A percentile compares a stretch with the other conserved stretches of the same genome.
These are phyloP conservation scores for Lepidium aucheri DNA, from an alignment of 345 rosid species.

Conservation along the genomic window DNA sequence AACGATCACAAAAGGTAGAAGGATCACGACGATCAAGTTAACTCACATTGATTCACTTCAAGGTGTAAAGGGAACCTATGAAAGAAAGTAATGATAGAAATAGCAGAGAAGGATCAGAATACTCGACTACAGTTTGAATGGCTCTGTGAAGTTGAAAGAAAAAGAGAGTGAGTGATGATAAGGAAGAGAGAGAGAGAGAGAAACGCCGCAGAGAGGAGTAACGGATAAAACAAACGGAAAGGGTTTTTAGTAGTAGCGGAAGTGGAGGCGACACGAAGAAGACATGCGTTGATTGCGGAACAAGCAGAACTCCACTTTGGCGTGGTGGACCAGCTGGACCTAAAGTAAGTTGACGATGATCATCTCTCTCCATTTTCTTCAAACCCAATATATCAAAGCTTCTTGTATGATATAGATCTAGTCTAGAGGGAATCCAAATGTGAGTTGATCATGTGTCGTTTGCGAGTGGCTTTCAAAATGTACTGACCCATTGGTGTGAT, in stretches of 20 bases:
- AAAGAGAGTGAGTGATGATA: constrained; percentile 7
- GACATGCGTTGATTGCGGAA: no score
- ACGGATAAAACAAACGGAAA: constrained; percentile 30
- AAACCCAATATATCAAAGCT: no score
- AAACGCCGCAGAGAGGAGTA: constrained; percentile 23
- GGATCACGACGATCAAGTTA: neutral
- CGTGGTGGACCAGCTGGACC: no score
- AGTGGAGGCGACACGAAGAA: constrained; percentile 29
- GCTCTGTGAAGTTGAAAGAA: neutral
- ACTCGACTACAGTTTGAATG: neutral
- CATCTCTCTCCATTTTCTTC: no score
- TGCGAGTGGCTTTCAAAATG: no score
- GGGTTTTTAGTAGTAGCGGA: constrained; percentile 11
- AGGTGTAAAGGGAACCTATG: neutral
- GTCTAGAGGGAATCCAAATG: no score
- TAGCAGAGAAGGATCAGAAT: neutral
- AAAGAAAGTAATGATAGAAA: neutral
- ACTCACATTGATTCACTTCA: constrained; percentile 18
- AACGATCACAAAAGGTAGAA: neutral
- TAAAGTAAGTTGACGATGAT: no score
- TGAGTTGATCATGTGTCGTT: no score
- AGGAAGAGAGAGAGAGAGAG: constrained; percentile 18
- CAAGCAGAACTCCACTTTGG: constrained; percentile 23
- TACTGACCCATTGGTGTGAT: no score
- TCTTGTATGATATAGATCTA: no score